These are phyloP conservation scores for Ophiostoma sp. DNA, from an alignment of 2,329 filamentous ascomycete genomes.

Conservation along the genomic window DNA sequence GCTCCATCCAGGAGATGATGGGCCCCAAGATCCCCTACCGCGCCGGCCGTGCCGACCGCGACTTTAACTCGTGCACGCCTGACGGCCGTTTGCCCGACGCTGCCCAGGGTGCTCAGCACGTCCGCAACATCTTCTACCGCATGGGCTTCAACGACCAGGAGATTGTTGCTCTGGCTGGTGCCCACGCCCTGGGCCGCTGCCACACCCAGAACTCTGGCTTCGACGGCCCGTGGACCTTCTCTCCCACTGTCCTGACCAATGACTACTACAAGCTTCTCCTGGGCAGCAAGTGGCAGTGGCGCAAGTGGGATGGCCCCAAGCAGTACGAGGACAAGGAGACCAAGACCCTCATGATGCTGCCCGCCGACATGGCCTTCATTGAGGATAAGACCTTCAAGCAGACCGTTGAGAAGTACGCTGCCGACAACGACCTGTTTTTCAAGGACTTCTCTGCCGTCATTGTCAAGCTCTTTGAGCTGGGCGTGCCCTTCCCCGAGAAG, in stretches of 20 bases:
- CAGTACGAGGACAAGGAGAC: conserved; percentile 87
- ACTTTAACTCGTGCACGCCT: conserved; percentile 82
- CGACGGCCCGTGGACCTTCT: conserved; percentile 89
- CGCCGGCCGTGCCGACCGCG: conserved; percentile 78
- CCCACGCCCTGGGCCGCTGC: conserved; percentile 82
- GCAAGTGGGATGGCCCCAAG: conserved; percentile 88
- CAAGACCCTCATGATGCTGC: conserved; percentile 96
- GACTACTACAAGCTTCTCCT: conserved; percentile 89
- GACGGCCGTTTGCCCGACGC: conserved; percentile 80
- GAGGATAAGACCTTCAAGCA: conserved; percentile 84
- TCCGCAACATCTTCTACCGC: conserved; percentile 88
- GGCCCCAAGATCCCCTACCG: conserved; percentile 86
- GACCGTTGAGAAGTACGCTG: conserved; percentile 83
- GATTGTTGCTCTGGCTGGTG: conserved; percentile 86
- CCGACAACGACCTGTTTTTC: conserved; percentile 90
- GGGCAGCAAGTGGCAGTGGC: conserved; percentile 88
- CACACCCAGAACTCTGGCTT: conserved; percentile 87
- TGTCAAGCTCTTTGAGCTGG: conserved; percentile 85
- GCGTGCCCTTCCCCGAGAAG: conserved; percentile 78
- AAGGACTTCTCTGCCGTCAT: conserved; percentile 82
- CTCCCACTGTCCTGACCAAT: conserved; percentile 87
- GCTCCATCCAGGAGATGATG: conserved; percentile 91
- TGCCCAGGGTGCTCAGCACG: conserved; percentile 73
- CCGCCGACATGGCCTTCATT: conserved; percentile 82
- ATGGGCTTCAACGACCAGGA: conserved; percentile 98